Base-by-base conservation (phyloP, 176 grass and related monocot genomes). In the Avena sativa region DNA sequence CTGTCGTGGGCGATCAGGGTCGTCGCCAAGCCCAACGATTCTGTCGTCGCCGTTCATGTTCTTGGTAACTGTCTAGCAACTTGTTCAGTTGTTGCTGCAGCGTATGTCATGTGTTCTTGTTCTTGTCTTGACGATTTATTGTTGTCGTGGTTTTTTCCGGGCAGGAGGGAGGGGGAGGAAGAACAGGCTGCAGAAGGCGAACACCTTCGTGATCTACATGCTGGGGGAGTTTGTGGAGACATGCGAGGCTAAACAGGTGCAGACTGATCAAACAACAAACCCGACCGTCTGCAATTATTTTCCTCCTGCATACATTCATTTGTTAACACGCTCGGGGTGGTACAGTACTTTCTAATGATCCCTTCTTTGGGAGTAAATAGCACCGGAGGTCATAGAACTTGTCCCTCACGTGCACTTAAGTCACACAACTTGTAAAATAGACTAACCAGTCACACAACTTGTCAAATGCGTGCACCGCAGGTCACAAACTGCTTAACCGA, bases 211-310 rank as follows among this genome's bases (percentile, higher is more conserved):
- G 17, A 99, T 99, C 85, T 87, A 95, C 63, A 85, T 92, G 87
- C 94, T 99, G 14, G 97, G 94, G 28, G 97, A 99, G 71, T 84
- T 94, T 34, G 89, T 92, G 23, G 92, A 93, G 28, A 85, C 86
- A 9, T 93, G 93, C 34, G 90, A 96, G 74, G 89, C 79, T n/a
- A 99, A 96, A 55, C 97, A 96, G 97, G 96, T 98, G 79, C 43
- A 62, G 69, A 58, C 11, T 43, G 3, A 71, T 19, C 61, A 12
- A 9, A 30, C 28, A 49, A 9, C 40, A n/a, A 66, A 79, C 1
- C 3, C 5, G 28, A 64, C 15, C 5, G 28, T 57, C 15, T 76
- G 53, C 61, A 16, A 71, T 16, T 67, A 28, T 83, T 83, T 34
- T 34, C 32, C 32, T 68, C 8, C 0, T 79, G 15, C 58, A 34